These are phyloP conservation scores for Posidonia australis DNA, from an alignment of 106 monocot genomes.

Conservation along the genomic window DNA sequence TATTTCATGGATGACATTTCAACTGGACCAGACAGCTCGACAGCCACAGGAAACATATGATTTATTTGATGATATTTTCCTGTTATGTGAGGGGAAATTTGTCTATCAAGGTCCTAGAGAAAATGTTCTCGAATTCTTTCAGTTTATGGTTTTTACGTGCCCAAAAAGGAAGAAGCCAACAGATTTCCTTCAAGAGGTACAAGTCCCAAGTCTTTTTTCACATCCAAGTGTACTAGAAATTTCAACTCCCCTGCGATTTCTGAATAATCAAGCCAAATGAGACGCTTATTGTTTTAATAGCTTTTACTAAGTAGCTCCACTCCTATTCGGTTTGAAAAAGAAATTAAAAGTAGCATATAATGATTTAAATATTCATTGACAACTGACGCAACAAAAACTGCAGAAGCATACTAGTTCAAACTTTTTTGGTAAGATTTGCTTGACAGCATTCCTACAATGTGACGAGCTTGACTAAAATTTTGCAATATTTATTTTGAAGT, in stretches of 20 bases:
- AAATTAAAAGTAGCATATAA: no score
- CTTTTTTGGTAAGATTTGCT: no score
- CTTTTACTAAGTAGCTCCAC: no score
- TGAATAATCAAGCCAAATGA: no score
- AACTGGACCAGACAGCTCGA: conserved; percentile 26
- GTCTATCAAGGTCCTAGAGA: conserved; percentile 75
- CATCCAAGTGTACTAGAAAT: background rate
- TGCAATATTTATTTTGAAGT: no score
- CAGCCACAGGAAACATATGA: conserved; percentile 79
- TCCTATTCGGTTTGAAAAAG: no score
- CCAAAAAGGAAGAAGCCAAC: conserved; percentile 65
- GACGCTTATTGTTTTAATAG: no score
- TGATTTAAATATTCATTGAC: background rate
- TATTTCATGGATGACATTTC: conserved; percentile 31
- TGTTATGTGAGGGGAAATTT: conserved; percentile 64
- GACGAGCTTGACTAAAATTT: no score
- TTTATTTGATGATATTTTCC: conserved; percentile 70
- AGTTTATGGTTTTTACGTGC: conserved; percentile 59
- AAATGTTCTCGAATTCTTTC: conserved; percentile 56
- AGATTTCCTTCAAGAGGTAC: conserved; percentile 82
- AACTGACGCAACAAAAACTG: background rate
- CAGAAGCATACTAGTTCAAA: no score
- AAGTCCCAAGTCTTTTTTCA: background rate
- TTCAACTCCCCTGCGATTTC: no score
- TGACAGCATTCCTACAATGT: no score